phyloP scores from a whole-genome alignment of 2,329 filamentous ascomycete species.

The Myriosclerotinia scirpicola region DNA sequence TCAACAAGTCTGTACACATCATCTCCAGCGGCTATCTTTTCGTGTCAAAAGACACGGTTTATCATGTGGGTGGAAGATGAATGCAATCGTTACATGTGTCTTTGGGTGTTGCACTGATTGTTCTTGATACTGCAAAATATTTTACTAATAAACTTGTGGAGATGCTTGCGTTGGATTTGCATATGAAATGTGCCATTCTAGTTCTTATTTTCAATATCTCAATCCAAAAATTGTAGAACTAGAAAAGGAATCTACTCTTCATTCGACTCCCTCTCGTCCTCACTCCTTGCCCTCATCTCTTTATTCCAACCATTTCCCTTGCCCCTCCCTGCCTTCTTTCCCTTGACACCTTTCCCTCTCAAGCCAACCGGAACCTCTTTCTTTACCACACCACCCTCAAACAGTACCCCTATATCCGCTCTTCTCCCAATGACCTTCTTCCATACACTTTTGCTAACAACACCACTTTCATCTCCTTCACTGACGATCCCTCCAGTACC shows the following conservation, averaged over 20 bases:
- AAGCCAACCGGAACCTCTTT: conserved; percentile 47
- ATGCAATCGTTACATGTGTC: too few relatives aligned
- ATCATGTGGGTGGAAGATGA: too few relatives aligned
- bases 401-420: conserved; percentile 46
- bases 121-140: too few relatives aligned
- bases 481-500: conserved; percentile 44
- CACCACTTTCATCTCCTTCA: conserved; percentile 34
- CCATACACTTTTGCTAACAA: conserved; percentile 44
- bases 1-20: too few relatives aligned
- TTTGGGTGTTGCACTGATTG: too few relatives aligned
- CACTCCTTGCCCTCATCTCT: conserved; percentile 38
- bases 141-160: too few relatives aligned
- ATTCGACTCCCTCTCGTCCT: conserved; percentile 32
- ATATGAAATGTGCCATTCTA: too few relatives aligned
- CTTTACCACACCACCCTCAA: conserved; percentile 46
- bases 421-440: conserved; percentile 46
- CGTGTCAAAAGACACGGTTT: too few relatives aligned
- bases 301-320: conserved; percentile 43
- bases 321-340: conserved; percentile 39
- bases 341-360: conserved; percentile 46
- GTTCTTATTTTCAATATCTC: background rate
- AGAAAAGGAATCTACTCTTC: background rate
- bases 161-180: too few relatives aligned
- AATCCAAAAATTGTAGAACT: background rate
- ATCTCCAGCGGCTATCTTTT: too few relatives aligned